Conservation (phyloP, 1,284 basidiomycete genomes). For the Termitomyces sp. region DNA sequence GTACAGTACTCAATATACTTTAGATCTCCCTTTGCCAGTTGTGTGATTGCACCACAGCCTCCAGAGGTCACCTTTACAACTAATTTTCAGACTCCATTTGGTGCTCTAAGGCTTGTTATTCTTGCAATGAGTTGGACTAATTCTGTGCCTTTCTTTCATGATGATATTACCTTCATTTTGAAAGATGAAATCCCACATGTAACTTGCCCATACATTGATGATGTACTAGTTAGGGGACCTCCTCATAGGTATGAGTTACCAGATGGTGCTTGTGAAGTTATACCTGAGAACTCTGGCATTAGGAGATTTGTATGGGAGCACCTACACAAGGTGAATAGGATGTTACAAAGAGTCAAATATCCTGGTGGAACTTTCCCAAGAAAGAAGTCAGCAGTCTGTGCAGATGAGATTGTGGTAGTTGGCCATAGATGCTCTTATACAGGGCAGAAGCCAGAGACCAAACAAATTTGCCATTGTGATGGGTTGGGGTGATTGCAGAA, state of each 20-base stretch:
- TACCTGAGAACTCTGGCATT: no score
- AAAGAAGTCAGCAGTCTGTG: not conserved
- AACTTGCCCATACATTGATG: not conserved
- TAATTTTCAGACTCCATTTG: no score
- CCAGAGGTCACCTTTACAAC: no score
- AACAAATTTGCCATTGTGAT: conserved; percentile 16
- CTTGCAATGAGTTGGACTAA: not conserved
- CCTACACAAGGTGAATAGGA: no score
- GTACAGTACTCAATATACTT: no score
- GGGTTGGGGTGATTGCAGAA: conserved; percentile 23
- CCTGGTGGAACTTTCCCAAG: no score
- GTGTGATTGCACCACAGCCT: no score
- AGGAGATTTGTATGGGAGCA: no score
- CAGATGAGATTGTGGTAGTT: not conserved
- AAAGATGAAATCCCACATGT: not conserved
- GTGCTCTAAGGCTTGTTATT: no score
- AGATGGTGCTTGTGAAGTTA: not conserved
- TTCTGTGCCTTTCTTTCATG: not conserved
- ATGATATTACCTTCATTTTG: not conserved
- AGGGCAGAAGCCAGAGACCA: conserved; percentile 15
- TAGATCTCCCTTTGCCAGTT: no score
- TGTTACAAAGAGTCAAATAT: no score
- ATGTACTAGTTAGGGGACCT: not conserved
- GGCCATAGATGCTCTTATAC: not conserved
- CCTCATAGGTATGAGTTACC: not conserved